Evolutionary conservation across 306 rosid species (phyloP).

Genomic region (Arachis hypogaea): DNA sequence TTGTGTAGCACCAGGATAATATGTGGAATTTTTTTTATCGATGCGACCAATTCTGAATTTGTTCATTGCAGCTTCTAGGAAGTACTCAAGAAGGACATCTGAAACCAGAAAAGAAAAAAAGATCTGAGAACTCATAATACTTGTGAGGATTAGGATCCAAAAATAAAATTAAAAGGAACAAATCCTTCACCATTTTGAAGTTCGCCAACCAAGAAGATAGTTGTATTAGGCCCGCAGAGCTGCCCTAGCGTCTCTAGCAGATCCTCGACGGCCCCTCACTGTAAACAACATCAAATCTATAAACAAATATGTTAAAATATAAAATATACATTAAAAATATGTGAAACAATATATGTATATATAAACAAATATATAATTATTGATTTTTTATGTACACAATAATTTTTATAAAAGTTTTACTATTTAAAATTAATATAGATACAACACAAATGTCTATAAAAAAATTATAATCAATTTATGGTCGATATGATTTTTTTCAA

Average conservation of each 20-base stretch:
- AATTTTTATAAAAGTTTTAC: too few relatives aligned
- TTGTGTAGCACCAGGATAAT: too few relatives aligned
- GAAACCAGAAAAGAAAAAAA: constrained; percentile 41
- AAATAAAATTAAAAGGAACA: not conserved
- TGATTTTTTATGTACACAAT: too few relatives aligned
- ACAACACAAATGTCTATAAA: too few relatives aligned
- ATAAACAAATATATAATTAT: too few relatives aligned
- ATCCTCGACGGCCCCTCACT: constrained; percentile 77
- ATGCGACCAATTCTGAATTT: constrained; percentile 72
- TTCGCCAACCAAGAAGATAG: constrained; percentile 79
- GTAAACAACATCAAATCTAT: constrained; percentile 61
- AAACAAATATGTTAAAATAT: too few relatives aligned
- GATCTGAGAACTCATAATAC: not conserved
- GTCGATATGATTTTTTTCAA: too few relatives aligned
- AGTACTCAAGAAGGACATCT: constrained; percentile 87
- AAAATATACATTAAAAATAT: too few relatives aligned
- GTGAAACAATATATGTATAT: too few relatives aligned
- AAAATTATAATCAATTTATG: too few relatives aligned
- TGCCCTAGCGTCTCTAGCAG: constrained; percentile 66
- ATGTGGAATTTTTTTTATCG: constrained; percentile 31
- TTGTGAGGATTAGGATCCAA: not conserved
- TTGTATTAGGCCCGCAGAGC: constrained; percentile 72
- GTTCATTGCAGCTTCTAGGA: constrained; percentile 70
- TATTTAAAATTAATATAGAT: too few relatives aligned
- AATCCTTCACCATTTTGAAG: constrained; percentile 66